A percentile compares a stretch with the other conserved stretches of the same genome.
These are phyloP conservation scores for Vitis hybrid DNA, from an alignment of 177 flowering plant genomes.

Conservation along the genomic window DNA sequence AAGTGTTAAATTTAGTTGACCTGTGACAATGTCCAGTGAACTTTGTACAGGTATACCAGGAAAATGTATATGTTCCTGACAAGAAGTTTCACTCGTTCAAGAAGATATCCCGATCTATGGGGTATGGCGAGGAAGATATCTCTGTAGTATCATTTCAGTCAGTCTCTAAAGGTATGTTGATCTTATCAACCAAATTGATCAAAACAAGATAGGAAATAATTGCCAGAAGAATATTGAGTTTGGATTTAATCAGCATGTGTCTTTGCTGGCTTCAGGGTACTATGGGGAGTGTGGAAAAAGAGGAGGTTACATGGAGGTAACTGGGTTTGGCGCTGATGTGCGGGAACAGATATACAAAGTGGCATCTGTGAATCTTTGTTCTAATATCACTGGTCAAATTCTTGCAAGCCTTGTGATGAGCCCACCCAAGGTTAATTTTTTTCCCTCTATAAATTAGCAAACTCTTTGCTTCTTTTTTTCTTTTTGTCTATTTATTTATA, in stretches of 20 bases:
- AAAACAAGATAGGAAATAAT: background rate
- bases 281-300: constrained; percentile 98
- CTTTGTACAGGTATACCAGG: constrained; percentile 85
- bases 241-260: constrained; percentile 4
- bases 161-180: constrained; percentile 85
- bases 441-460: background rate
- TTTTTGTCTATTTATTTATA: background rate
- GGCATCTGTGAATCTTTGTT: constrained; percentile 95
- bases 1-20: background rate
- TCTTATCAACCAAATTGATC: background rate
- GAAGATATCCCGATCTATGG: constrained; percentile 91
- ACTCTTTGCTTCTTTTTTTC: background rate
- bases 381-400: constrained; percentile 96
- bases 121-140: constrained; percentile 83
- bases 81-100: constrained; percentile 93
- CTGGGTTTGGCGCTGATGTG: constrained; percentile 78
- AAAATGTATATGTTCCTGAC: constrained; percentile 88
- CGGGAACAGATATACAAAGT: constrained; percentile 96
- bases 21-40: background rate
- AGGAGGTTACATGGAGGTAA: constrained; percentile 99
- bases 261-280: constrained; percentile 51
- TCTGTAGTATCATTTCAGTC: constrained; percentile 91
- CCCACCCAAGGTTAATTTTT: constrained; percentile 80
- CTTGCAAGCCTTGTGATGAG: constrained; percentile 98
- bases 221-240: background rate